Conservation (phyloP, 2,329 filamentous ascomycete genomes). For the Epicoccum sorghinum region DNA sequence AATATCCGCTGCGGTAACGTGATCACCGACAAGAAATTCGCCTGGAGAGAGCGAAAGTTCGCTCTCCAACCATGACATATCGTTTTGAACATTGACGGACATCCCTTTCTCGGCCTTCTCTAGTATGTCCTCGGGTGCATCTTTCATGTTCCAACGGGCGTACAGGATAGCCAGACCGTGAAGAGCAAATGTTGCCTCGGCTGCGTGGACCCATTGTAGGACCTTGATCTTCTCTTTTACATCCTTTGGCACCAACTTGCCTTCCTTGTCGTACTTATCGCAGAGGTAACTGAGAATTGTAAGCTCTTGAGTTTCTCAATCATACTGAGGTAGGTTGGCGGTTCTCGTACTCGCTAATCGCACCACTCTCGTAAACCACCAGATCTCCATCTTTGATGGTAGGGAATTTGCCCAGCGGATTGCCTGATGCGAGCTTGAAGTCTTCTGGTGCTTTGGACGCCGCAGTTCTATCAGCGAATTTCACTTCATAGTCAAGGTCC, state of each 20-base stretch:
- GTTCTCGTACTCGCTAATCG: constrained; percentile 52
- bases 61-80: constrained; percentile 53
- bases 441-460: constrained; percentile 49
- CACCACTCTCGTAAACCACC: constrained; percentile 53
- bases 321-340: no score
- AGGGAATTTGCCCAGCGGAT: constrained; percentile 54
- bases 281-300: constrained; percentile 50
- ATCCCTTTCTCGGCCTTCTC: constrained; percentile 48
- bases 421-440: constrained; percentile 52
- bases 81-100: constrained; percentile 52
- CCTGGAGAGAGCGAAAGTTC: constrained; percentile 49
- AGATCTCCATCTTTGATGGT: constrained; percentile 51
- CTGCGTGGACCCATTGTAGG: constrained; percentile 54
- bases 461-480: constrained; percentile 48
- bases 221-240: constrained; percentile 44
- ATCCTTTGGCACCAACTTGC: constrained; percentile 47
- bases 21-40: constrained; percentile 51
- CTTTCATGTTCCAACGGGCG: constrained; percentile 50
- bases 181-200: constrained; percentile 55
- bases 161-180: constrained; percentile 55
- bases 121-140: constrained; percentile 34
- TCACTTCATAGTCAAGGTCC: constrained; percentile 49
- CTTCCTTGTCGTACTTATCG: constrained; percentile 52
- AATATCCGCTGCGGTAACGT: constrained; percentile 52
- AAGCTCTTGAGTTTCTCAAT: neutral